Percentiles rank a stretch among this genome's conserved stretches.
Evolutionary conservation across 23 red algal genomes (phyloP).

Genomic region (Gracilaria caudata): DNA sequence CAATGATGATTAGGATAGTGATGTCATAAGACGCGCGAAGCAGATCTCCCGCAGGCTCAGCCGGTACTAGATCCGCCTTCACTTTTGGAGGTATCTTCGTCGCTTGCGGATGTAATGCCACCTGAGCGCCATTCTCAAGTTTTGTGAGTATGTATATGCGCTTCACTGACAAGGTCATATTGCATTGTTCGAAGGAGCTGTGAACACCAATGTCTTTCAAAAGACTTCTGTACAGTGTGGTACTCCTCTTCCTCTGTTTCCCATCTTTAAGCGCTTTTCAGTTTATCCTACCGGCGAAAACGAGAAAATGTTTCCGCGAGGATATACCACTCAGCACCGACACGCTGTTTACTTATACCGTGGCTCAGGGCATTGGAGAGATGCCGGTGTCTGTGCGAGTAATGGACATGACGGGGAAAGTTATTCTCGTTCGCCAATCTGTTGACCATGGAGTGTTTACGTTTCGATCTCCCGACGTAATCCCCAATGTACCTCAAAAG

Average conservation of each 20-base stretch:
- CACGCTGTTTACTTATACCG: conserved; percentile 45
- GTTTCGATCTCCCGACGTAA: conserved; percentile 38
- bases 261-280: conserved; percentile 18
- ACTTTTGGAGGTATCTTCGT: background rate
- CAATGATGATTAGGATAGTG: no score
- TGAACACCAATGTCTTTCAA: conserved; percentile 14
- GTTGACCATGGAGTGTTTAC: conserved; percentile 66
- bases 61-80: background rate
- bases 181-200: background rate
- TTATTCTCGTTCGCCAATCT: conserved; percentile 10
- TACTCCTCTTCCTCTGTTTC: background rate
- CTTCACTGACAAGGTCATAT: background rate
- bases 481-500: conserved; percentile 34
- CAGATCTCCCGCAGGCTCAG: no score
- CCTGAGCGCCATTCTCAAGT: background rate
- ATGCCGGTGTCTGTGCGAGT: conserved; percentile 53
- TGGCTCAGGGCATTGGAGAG: conserved; percentile 51
- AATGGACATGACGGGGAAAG: conserved; percentile 24
- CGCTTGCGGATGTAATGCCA: background rate
- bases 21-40: no score
- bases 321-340: conserved; percentile 54
- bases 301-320: conserved; percentile 55
- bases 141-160: background rate
- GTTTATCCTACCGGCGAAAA: conserved; percentile 34
- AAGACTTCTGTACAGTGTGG: background rate